These are phyloP conservation scores for Alnus rubra DNA, from an alignment of 306 rosid genomes.

Conservation along the genomic window DNA sequence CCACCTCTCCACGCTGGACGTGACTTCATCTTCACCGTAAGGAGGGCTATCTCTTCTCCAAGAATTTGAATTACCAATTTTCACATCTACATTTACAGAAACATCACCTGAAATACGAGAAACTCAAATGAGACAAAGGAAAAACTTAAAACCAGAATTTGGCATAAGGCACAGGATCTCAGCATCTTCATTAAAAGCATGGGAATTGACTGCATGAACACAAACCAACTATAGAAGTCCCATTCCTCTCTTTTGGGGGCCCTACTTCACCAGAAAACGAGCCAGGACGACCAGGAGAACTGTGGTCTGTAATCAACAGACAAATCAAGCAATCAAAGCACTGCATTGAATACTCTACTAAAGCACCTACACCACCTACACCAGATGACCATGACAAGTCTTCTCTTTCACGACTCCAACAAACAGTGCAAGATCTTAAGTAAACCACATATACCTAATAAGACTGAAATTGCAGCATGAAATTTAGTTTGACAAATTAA, in stretches of 20 bases:
- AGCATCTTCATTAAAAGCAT: constrained; percentile 18
- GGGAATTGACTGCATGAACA: constrained; percentile 14
- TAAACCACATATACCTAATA: neutral
- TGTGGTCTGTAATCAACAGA: constrained; percentile 47
- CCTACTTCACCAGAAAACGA: constrained; percentile 56
- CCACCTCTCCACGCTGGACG: constrained; percentile 72
- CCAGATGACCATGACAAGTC: neutral
- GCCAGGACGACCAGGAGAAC: constrained; percentile 56
- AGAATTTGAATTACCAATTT: constrained; percentile 46
- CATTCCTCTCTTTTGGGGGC: constrained; percentile 46
- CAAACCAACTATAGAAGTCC: constrained; percentile 55
- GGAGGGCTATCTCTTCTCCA: constrained; percentile 66
- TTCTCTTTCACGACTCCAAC: neutral
- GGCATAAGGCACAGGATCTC: constrained; percentile 21
- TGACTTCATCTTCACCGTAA: constrained; percentile 60
- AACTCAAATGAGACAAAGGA: constrained; percentile 16
- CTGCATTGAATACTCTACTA: neutral
- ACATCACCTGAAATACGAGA: constrained; percentile 55
- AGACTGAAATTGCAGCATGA: constrained; percentile 12
- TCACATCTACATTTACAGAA: constrained; percentile 42
- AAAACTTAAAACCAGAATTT: constrained; percentile 22
- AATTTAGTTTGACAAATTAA: constrained; percentile 11
- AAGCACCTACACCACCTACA: neutral
- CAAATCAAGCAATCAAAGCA: constrained; percentile 32
- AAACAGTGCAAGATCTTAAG: constrained; percentile 8